Evolutionary conservation across 306 rosid genomes (phyloP).

Genomic region (Trifolium pratense): DNA sequence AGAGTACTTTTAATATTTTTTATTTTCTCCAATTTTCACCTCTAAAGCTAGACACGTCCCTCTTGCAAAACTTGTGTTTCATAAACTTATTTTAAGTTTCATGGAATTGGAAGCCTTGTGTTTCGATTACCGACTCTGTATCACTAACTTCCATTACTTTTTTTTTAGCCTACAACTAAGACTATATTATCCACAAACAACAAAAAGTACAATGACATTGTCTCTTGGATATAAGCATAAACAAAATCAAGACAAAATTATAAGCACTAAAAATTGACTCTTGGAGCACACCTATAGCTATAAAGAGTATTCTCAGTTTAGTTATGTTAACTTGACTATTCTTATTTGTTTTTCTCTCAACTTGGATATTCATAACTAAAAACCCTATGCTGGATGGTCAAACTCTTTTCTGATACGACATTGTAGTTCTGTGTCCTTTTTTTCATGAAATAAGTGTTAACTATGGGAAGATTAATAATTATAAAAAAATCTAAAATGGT

Average conservation of each 20-base stretch:
- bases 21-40: background rate
- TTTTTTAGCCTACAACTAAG: background rate
- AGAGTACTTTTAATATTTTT: background rate
- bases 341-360: background rate
- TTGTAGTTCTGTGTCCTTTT: background rate
- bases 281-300: slow-evolving; percentile 4
- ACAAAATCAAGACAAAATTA: background rate
- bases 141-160: background rate
- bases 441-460: background rate
- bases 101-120: background rate
- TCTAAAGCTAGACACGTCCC: background rate
- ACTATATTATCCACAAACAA: background rate
- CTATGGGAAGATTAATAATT: background rate
- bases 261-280: background rate
- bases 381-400: slow-evolving; percentile 4
- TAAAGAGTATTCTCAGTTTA: background rate
- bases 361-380: background rate
- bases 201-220: background rate
- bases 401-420: background rate
- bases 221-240: background rate
- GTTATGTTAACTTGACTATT: background rate
- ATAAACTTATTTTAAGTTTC: background rate
- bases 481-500: background rate
- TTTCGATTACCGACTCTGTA: background rate
- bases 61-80: slow-evolving; percentile 19